Base-by-base conservation (phyloP, 208 protist species). In the Crithidia brevicula region DNA sequence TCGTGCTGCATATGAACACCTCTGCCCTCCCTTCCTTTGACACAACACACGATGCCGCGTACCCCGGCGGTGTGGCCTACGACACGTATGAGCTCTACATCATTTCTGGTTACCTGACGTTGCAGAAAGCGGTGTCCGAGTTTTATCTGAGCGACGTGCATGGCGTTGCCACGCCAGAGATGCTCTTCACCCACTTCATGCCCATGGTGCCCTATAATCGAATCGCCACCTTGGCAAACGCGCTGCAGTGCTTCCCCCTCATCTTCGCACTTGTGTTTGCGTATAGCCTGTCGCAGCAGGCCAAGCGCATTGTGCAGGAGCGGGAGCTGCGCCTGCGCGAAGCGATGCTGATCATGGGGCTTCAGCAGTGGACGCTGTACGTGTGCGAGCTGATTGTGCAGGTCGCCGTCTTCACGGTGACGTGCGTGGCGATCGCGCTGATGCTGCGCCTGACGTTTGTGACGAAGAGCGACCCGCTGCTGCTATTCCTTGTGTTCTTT, bases 301-400 rank as follows among this genome's bases (percentile, higher is more conserved):
- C 85, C 30, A 88, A 82, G 66, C 82, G 82, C 11, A 74, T 95
- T 47, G 89, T 95, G 20, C 23, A 85, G 36, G 86, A 95, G 60
- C 93, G 93, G 67, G 90, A 95, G 61, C 60, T 88, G 43, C 84
- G 84, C 22, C 67, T 95, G 15, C 81, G 85, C 23, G 83, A 95
- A 61, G 82, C 83, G 30, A 83, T 92, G 80, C 70, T 89, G 28
- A 93, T 95, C 63, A 95, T 95, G 90, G 90, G 90, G 20, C 71
- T 95, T 13, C 46, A 27, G 10, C 40, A 82, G 47, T 23, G 18
- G 52, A 59, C 25, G 30, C 10, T 18, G 52, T 27, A 27, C 30
- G 25, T 27, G 22, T 7, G 52, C 11, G 30, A 22, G 25, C 30
- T 28, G 22, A 9, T 18, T 9, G 7, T 18, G 25, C 18, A 43